phyloP scores from a whole-genome alignment of 257 asterid species.

The Solanum dulcamara region DNA sequence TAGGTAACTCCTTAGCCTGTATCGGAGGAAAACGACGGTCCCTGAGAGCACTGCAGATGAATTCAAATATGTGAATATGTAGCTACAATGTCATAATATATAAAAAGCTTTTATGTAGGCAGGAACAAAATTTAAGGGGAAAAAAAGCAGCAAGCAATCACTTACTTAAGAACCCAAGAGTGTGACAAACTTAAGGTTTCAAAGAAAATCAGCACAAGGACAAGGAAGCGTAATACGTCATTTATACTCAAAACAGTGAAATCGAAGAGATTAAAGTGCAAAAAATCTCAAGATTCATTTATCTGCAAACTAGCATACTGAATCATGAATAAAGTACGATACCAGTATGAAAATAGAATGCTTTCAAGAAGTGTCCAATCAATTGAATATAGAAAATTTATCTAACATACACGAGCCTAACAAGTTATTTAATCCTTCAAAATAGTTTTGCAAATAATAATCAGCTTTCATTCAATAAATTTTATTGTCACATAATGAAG shows the following conservation, averaged over 20 bases:
- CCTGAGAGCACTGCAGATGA: conserved; percentile 64
- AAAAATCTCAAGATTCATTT: not conserved
- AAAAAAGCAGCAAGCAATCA: not conserved
- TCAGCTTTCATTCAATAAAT: not conserved
- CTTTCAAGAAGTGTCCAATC: not conserved
- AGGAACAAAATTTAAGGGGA: not conserved
- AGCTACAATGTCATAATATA: not conserved
- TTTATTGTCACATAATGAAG: not conserved
- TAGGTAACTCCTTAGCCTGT: conserved; percentile 83
- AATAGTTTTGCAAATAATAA: not conserved
- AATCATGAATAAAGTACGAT: not conserved
- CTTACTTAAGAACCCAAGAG: not conserved
- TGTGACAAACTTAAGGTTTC: not conserved
- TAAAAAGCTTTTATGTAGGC: not conserved
- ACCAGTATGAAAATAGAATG: not conserved
- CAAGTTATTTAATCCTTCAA: not conserved
- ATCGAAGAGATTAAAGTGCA: not conserved
- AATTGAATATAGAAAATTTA: not conserved
- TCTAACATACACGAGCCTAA: not conserved
- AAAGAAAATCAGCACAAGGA: not conserved
- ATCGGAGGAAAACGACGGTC: conserved; percentile 92
- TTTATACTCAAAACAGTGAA: not conserved
- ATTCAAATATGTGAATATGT: not conserved
- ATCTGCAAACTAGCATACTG: not conserved
- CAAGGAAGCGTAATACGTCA: not conserved